A percentile compares a stretch with the other conserved stretches of the same genome.
These are phyloP conservation scores for Colletotrichum gigasporum DNA, from an alignment of 2,329 filamentous ascomycete species.

Conservation along the genomic window DNA sequence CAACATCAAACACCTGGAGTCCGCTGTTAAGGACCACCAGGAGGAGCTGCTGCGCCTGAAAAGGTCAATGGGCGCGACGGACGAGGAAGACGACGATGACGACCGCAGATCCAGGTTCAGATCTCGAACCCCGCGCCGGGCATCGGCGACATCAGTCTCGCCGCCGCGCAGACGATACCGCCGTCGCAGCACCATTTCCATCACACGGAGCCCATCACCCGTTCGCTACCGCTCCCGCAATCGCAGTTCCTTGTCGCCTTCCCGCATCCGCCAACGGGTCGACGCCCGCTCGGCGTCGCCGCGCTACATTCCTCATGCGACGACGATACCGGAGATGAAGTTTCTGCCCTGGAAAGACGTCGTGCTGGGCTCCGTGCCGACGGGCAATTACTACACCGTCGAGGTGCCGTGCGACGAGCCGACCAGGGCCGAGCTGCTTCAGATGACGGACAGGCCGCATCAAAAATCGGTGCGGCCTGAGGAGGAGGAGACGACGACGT, in stretches of 20 bases:
- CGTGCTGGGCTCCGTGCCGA: neutral
- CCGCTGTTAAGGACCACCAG: neutral
- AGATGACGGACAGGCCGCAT: no score
- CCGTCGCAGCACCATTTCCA: no score
- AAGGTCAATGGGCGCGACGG: no score
- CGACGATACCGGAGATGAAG: neutral
- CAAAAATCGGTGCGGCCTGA: no score
- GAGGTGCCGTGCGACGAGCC: neutral
- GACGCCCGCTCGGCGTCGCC: no score
- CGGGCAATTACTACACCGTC: neutral
- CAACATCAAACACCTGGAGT: neutral
- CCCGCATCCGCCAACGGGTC: no score
- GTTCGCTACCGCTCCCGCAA: no score
- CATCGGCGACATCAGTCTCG: neutral
- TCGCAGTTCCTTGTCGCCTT: no score
- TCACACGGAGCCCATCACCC: no score
- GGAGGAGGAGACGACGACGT: neutral
- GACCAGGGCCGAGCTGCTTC: neutral
- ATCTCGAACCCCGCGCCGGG: neutral
- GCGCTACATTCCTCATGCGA: no score
- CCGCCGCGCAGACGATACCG: no score
- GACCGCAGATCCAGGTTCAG: neutral
- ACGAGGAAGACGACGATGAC: no score
- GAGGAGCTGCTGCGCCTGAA: neutral
- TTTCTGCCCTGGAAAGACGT: neutral